Base-by-base conservation (phyloP, 257 asterid species). In the Solanum chaucha region DNA sequence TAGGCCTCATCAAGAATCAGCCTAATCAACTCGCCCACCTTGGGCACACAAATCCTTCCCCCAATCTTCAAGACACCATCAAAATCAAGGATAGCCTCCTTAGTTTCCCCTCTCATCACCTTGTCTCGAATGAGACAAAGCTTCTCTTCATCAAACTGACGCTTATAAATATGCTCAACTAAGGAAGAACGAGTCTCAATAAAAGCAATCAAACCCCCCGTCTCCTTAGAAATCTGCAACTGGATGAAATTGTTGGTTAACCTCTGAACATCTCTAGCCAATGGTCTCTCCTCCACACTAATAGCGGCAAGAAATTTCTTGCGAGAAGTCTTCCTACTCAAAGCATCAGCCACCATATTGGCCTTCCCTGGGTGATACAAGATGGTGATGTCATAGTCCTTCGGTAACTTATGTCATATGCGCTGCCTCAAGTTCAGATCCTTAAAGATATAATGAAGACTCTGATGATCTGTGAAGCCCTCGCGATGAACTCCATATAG, bases 141-240 rank as follows among this genome's bases (percentile, higher is more conserved):
- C 0, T 51, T 51, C 8, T 51, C 4, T 0, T 51, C 9, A 51
- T 51, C 3, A 5, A 51, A 51, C 0, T 5, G n/a, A 17, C 1
- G 61, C 61, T 51, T 17, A 51, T 51, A 22, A 51, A 51, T 51
- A 2, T 51, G 8, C n/a, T 17, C 9, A 51, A 51, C 22, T 17
- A 51, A 51, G 9, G n/a, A 51, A 51, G 4, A 51, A 51, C 0
- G 61, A 17, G n/a, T 0, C 61, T 51, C 61, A 5, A 17, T 51
- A 51, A 51, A 51, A 51, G 8, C 9, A 17, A 51, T 51, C 9
- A 51, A 51, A 15, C n/a, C 9, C 9, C 61, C 3, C 9, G 8
- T 51, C 61, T 51, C n/a, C 22, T 17, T 2, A 51, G 9, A 51
- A 51, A 51, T 51, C 1, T 51, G 3, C 3, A 51, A 51, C 1